Evolutionary conservation across 352 stramenopile genomes (phyloP), one percentile per base, ranked within the genome.

Genomic region (Globisporangium cederbergense): DNA sequence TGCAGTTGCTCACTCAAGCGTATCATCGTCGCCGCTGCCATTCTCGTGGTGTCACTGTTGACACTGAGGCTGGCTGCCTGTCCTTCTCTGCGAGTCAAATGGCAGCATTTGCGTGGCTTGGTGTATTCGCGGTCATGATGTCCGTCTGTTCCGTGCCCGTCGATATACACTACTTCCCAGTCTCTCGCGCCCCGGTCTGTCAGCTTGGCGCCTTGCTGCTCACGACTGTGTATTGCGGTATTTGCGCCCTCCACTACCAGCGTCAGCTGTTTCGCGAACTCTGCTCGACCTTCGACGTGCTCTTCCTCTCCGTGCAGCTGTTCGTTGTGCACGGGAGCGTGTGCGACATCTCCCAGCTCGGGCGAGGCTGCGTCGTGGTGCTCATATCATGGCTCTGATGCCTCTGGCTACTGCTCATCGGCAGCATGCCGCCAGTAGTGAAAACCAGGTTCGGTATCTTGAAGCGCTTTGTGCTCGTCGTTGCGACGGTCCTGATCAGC

Each of bases 251-350:
- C 5, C 55, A 64, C 22, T 66, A 59, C 32, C 61, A 69, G 50
- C 56, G 20, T 8, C n/a, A 49, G 14, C 34, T 73, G 18, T 16
- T 70, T 14, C 25, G 38, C 3, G 34, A 45, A n/a, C 32, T 73
- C 7, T 58, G 28, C 3, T 7, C 14, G 16, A 70, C 56, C 13
- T 80, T 80, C 55, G 65, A 80, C 52, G 70, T 78, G 8, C 42
- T 60, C 0, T 80, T 75, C 50, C 34, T 78, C 47, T 71, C 60
- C 16, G 13, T 58, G 3, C 68, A 80, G 46, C 14, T 78, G 13
- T 46, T 49, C 4, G 20, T 55, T 9, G 52, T 67, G 6, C 52
- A 69, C 40, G 25, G 68, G 4, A 62, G 58, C 30, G 52, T 76
- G n/a, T 68, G 64, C 11, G 65, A 66, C 25, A 36, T 71, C 9